Evolutionary conservation across 441 rosid species (phyloP), one percentile per base, ranked within the genome.

Genomic region (Biscutella auriculata): DNA sequence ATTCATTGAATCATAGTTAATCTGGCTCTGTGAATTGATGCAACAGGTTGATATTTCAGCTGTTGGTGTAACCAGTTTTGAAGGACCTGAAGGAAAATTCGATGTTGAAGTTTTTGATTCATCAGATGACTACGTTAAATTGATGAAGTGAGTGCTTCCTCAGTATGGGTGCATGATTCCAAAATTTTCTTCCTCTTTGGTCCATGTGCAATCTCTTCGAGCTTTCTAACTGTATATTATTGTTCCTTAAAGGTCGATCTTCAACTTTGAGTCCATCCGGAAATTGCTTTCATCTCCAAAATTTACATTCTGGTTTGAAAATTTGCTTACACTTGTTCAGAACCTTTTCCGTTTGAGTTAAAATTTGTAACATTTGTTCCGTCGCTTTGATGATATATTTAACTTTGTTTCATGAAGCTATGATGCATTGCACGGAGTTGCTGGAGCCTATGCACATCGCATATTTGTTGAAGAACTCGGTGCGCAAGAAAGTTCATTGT

Each of bases 381-480:
- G 15, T 43, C 25, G 15, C 27, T 9, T 14, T 25, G 6, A 51
- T 36, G 34, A 50, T 36, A 6, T 50, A 12, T 30, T 52, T 55
- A 42, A 17, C 63, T 1, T 11, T 57, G 42, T 41, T 45, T 12
- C 70, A 14, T 72, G 62, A 75, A 86, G 99, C 71, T 87, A 79
- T 76, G 97, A 94, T 71, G 99, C 95, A 40, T 52, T 94, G 42
- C 96, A 90, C 66, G 99, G 97, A 65, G 99, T 89, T 76, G 97
- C 79, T 77, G 99, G 99, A 63, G 95, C 94, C 28, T 94, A 90
- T 73, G 94, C 97, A 39, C 79, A 81, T 23, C 73, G 81, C 8
- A 90, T 94, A 57, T 94, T 90, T 77, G 95, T 94, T 30, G 96
- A 94, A 76, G 97, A 87, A 76, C 92, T 94, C 25, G 94, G 97